Conservation (phyloP, 345 rosid genomes). For the Mercurialis annua region DNA sequence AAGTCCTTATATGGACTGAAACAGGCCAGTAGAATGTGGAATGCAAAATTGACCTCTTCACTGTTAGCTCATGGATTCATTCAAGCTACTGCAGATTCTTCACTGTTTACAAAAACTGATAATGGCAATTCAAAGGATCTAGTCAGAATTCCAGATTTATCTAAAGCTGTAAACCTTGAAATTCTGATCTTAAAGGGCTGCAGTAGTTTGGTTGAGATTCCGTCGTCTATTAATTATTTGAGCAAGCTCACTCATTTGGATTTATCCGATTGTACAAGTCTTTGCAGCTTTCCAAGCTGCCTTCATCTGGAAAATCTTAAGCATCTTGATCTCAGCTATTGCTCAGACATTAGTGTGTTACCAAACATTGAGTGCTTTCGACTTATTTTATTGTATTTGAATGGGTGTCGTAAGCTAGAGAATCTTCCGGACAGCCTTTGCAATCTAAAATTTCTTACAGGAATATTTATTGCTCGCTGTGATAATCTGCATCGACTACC, state of each 20-base stretch:
- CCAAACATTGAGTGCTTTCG: neutral
- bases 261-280: neutral
- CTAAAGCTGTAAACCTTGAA: neutral
- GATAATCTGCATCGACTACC: neutral
- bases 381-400: neutral
- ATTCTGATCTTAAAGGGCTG: neutral
- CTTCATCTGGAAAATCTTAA: neutral
- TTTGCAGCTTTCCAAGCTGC: neutral
- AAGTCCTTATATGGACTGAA: neutral
- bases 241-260: neutral
- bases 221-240: neutral
- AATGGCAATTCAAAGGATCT: neutral
- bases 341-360: neutral
- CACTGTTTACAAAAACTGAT: no score
- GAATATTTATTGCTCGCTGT: neutral
- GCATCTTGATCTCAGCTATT: neutral
- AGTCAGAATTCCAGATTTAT: neutral
- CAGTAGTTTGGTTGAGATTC: constrained; percentile 5
- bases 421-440: neutral
- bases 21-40: no score
- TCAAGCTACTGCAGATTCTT: no score
- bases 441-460: neutral
- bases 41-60: no score
- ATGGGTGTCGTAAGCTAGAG: neutral
- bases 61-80: no score